Conservation (phyloP, 768 basidiomycete genomes). For the Infundibulicybe gibba region DNA sequence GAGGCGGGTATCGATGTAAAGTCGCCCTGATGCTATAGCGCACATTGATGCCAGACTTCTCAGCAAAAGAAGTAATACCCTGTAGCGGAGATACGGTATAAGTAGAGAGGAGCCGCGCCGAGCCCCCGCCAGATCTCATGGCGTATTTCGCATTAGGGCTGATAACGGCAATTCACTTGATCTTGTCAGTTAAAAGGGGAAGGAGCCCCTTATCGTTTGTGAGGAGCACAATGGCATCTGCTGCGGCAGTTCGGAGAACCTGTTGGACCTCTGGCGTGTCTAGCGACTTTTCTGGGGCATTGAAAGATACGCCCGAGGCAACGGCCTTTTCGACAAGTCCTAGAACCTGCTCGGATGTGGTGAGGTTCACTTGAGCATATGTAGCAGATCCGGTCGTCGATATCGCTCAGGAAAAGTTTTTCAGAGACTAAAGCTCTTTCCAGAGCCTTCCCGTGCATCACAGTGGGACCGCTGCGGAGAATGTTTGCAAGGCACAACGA, state of each 20-base stretch:
- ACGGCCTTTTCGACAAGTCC: constrained; percentile 42
- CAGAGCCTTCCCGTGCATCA: constrained; percentile 44
- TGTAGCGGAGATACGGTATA: constrained; percentile 57
- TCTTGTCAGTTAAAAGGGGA: constrained; percentile 29
- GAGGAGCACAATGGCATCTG: constrained; percentile 53
- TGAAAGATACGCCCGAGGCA: constrained; percentile 52
- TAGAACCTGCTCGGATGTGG: constrained; percentile 32
- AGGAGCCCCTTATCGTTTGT: constrained; percentile 55
- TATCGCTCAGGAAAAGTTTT: constrained; percentile 39
- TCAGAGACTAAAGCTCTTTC: constrained; percentile 33
- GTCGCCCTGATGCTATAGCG: not conserved
- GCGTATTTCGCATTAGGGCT: constrained; percentile 57
- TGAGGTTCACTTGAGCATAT: not conserved
- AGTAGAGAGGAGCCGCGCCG: constrained; percentile 45
- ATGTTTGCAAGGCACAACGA: constrained; percentile 31
- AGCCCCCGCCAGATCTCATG: constrained; percentile 57
- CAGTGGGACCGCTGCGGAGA: constrained; percentile 32
- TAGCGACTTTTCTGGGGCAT: constrained; percentile 39
- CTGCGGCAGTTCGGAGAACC: constrained; percentile 47
- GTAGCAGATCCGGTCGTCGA: constrained; percentile 30
- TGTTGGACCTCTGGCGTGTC: constrained; percentile 45
- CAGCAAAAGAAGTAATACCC: constrained; percentile 64
- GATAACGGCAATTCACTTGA: constrained; percentile 53
- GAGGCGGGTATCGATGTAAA: constrained; percentile 38
- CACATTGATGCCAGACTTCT: constrained; percentile 41